Evolutionary conservation across 495 filamentous ascomycete species (phyloP).

Genomic region (Aspergillus ellipticus): DNA sequence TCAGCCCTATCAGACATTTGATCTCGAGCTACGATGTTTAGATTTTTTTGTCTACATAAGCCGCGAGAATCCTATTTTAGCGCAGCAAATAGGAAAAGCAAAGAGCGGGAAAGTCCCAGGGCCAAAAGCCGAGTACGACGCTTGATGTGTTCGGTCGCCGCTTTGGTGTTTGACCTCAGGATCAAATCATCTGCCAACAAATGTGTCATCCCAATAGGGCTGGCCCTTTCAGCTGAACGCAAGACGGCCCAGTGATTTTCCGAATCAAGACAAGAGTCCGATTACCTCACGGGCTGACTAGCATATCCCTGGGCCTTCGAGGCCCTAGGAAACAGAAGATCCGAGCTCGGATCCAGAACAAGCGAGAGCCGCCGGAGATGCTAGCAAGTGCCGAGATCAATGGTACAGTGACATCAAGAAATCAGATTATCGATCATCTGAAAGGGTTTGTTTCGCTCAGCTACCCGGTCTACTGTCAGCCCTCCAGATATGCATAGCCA

Average conservation of each 20-base stretch:
- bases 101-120: background rate
- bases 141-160: background rate
- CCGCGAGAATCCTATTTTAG: background rate
- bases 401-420: background rate
- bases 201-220: background rate
- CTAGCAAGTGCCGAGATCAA: background rate
- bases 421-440: slow-evolving; percentile 1
- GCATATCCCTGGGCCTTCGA: background rate
- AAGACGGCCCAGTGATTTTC: background rate
- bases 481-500: slow-evolving; percentile 22
- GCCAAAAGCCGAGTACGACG: background rate
- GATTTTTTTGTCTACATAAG: background rate
- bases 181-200: background rate
- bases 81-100: background rate
- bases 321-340: background rate
- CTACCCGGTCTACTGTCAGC: slow-evolving; percentile 14
- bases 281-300: background rate
- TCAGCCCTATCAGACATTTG: slow-evolving; percentile 1
- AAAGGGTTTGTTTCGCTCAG: slow-evolving; percentile 10
- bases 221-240: background rate
- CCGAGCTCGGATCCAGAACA: background rate
- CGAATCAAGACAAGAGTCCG: background rate
- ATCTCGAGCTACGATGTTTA: background rate
- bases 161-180: background rate
- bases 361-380: background rate